Percentiles rank a stretch among this genome's conserved stretches.
Evolutionary conservation across 129 eudicot species (phyloP).

Genomic region (Artemisia tridentata): DNA sequence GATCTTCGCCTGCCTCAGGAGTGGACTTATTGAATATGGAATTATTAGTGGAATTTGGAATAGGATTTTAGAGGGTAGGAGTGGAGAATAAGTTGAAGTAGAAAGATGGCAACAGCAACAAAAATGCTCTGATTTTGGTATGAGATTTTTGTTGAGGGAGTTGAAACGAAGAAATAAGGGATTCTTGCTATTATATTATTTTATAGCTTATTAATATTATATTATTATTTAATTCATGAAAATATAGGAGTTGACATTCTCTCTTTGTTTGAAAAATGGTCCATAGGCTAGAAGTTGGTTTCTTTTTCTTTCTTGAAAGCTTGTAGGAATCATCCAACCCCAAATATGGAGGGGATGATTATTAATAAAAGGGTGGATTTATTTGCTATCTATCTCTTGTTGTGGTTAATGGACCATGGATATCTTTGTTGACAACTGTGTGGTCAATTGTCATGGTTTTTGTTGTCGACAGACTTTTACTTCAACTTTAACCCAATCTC

Average conservation of each 20-base stretch:
- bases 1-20: constrained; percentile 74
- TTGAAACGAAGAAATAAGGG: constrained; percentile 24
- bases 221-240: constrained; percentile 12
- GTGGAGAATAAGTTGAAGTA: constrained; percentile 20
- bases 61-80: constrained; percentile 3
- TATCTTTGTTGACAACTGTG: not conserved
- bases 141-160: constrained; percentile 25
- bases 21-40: constrained; percentile 63
- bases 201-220: not conserved
- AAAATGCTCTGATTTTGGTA: constrained; percentile 27
- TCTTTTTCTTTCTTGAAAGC: constrained; percentile 6
- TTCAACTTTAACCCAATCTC: too few relatives aligned
- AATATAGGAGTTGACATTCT: constrained; percentile 32
- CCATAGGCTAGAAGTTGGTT: constrained; percentile 5
- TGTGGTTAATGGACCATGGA: constrained; percentile 5
- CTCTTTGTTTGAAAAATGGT: constrained; percentile 25
- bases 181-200: not conserved
- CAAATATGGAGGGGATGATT: constrained; percentile 23
- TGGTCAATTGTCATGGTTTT: not conserved
- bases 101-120: constrained; percentile 26
- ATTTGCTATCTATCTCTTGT: constrained; percentile 5
- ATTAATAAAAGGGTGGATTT: constrained; percentile 17
- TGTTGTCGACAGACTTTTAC: not conserved
- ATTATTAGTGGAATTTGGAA: not conserved
- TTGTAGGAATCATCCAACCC: constrained; percentile 30